These are phyloP conservation scores for Trametes hirsuta DNA, from an alignment of 1,284 basidiomycete genomes.

Conservation along the genomic window DNA sequence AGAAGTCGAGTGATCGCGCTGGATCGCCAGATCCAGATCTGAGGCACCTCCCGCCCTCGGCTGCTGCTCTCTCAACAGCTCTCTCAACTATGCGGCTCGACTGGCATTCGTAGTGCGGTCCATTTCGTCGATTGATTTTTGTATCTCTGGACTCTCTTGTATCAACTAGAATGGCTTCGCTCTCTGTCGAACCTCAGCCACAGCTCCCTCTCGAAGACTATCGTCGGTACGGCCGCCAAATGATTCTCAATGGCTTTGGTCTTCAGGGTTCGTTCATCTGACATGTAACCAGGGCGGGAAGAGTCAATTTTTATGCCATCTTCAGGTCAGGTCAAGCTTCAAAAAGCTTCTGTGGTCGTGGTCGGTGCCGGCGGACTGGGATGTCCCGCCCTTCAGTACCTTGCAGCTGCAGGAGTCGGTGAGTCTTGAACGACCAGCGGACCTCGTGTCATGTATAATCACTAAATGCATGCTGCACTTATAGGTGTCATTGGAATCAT, in stretches of 20 bases:
- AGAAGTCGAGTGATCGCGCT: not conserved
- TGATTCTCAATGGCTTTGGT: constrained; percentile 93
- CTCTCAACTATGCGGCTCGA: not conserved
- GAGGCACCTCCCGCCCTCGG: not conserved
- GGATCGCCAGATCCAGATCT: not conserved
- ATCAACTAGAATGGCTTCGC: not conserved
- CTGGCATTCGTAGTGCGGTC: not conserved
- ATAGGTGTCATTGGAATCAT: constrained; percentile 84
- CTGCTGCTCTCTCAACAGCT: not conserved
- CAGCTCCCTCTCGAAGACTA: constrained; percentile 70
- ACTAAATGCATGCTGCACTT: not conserved
- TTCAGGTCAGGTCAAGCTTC: constrained; percentile 84
- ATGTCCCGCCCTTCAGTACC: constrained; percentile 94
- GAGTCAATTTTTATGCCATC: not conserved
- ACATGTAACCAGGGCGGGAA: not conserved
- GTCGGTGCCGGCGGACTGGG: constrained; percentile 97
- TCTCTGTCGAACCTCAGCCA: constrained; percentile 13
- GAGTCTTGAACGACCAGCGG: not conserved
- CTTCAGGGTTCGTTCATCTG: constrained; percentile 60
- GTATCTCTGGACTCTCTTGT: not conserved
- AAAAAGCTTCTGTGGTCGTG: constrained; percentile 78
- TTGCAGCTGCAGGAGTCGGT: constrained; percentile 93
- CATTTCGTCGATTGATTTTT: not conserved
- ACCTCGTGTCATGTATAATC: not conserved
- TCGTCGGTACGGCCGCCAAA: constrained; percentile 92